Evolutionary conservation across 73 alveolate genomes (phyloP).

Genomic region (Diophrys appendiculata): DNA sequence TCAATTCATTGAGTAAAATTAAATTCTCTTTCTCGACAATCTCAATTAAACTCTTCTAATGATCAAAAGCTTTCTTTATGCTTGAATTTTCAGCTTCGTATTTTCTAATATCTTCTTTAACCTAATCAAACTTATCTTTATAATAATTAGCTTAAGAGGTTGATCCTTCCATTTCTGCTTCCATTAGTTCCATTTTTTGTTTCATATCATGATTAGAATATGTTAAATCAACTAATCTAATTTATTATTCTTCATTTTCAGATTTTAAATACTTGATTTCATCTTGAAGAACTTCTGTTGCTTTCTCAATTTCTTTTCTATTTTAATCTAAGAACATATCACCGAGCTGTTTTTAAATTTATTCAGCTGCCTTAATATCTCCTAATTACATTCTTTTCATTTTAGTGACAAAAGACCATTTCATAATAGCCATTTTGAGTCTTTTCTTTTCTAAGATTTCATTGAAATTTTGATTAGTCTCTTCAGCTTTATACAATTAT

Average conservation of each 20-base stretch:
- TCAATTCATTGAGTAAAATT: conserved; percentile 24
- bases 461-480: conserved; percentile 19
- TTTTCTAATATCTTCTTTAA: conserved; percentile 35
- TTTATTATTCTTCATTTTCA: conserved; percentile 32
- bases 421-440: conserved; percentile 5
- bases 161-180: conserved; percentile 23
- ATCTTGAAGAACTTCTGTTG: conserved; percentile 1
- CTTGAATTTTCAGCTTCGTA: conserved; percentile 16
- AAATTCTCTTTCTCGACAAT: conserved; percentile 38
- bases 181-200: conserved; percentile 18
- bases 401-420: background rate
- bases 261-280: conserved; percentile 19
- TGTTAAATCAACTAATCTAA: conserved; percentile 31
- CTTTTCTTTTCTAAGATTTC: conserved; percentile 13
- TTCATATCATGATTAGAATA: conserved; percentile 9
- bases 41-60: conserved; percentile 36
- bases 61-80: conserved; percentile 30
- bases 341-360: background rate
- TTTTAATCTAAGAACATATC: conserved; percentile 8
- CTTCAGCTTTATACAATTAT: conserved; percentile 30
- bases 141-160: conserved; percentile 12
- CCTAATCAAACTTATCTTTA: conserved; percentile 28
- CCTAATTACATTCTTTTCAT: background rate
- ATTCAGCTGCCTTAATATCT: background rate
- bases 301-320: conserved; percentile 21